A percentile compares a stretch with the other conserved stretches of the same genome.
Conservation (phyloP, 169 alveolate species). For the Besnoitia besnoiti region DNA sequence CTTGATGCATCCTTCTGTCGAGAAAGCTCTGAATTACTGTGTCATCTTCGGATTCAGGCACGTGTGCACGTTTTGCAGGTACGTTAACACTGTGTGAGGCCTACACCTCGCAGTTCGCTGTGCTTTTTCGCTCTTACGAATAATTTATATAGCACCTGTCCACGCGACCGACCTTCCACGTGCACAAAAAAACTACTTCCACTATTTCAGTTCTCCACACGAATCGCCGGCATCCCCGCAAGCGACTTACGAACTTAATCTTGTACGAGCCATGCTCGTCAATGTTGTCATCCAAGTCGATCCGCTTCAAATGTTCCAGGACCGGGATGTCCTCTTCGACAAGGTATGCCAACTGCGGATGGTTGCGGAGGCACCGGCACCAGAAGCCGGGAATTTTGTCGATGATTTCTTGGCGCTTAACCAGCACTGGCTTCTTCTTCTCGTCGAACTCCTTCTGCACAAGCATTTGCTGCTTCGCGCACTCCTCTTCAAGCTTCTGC, state of each 20-base stretch:
- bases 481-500: constrained; percentile 84
- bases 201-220: too few relatives aligned
- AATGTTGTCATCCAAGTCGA: constrained; percentile 87
- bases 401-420: constrained; percentile 82
- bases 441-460: constrained; percentile 88
- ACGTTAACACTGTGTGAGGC: too few relatives aligned
- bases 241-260: constrained; percentile 73
- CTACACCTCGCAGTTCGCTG: too few relatives aligned
- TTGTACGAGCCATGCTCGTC: constrained; percentile 90
- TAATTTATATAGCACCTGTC: too few relatives aligned
- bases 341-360: constrained; percentile 86
- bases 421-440: constrained; percentile 87
- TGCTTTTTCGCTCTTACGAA: too few relatives aligned
- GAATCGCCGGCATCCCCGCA: too few relatives aligned
- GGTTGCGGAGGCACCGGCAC: constrained; percentile 85
- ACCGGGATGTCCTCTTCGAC: constrained; percentile 86
- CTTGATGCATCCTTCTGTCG: too few relatives aligned
- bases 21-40: too few relatives aligned
- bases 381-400: constrained; percentile 90
- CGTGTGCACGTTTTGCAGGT: too few relatives aligned
- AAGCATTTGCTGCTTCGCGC: constrained; percentile 89
- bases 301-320: constrained; percentile 79
- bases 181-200: neutral
- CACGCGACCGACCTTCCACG: too few relatives aligned
- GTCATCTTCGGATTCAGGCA: too few relatives aligned